phyloP scores from a whole-genome alignment of 192 early-diverging fungal genomes.

The Diversispora epigaea region DNA sequence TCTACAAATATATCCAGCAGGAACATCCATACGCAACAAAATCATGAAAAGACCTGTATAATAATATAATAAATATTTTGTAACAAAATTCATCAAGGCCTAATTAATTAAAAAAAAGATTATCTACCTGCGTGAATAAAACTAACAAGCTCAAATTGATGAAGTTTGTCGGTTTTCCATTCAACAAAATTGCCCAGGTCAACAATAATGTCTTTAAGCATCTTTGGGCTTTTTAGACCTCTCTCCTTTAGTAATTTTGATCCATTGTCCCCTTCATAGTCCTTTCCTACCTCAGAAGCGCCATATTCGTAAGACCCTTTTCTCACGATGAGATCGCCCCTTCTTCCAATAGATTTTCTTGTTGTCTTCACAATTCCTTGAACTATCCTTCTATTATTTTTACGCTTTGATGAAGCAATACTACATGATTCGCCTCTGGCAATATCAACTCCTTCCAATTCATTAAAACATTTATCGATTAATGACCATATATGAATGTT shows the following conservation, averaged over 20 bases:
- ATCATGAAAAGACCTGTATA: slow-evolving; percentile 11
- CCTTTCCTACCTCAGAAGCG: slow-evolving; percentile 26
- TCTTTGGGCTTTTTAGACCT: slow-evolving; percentile 34
- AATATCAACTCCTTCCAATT: slow-evolving; percentile 21
- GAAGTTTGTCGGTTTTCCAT: slow-evolving; percentile 7
- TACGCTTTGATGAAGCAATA: slow-evolving; percentile 22
- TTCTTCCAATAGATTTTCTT: slow-evolving; percentile 28
- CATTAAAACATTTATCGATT: slow-evolving; percentile 29
- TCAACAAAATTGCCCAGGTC: slow-evolving; percentile 22
- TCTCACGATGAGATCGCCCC: slow-evolving; percentile 25
- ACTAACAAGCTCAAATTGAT: slow-evolving; percentile 19
- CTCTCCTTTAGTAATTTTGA: slow-evolving; percentile 30
- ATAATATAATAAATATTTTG: slow-evolving; percentile 28
- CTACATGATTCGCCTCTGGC: slow-evolving; percentile 31
- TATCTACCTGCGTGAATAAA: slow-evolving; percentile 9
- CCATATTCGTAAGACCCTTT: slow-evolving; percentile 28
- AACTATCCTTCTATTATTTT: slow-evolving; percentile 22
- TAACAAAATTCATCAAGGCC: slow-evolving; percentile 22
- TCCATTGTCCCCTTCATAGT: slow-evolving; percentile 31
- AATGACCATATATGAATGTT: slow-evolving; percentile 31
- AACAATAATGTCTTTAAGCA: slow-evolving; percentile 39
- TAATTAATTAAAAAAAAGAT: background rate
- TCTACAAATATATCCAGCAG: slow-evolving; percentile 12
- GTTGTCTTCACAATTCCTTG: background rate
- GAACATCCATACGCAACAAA: slow-evolving; percentile 23